Base-by-base conservation (phyloP, 75 land plant genomes). In the Picea sitchensis region DNA sequence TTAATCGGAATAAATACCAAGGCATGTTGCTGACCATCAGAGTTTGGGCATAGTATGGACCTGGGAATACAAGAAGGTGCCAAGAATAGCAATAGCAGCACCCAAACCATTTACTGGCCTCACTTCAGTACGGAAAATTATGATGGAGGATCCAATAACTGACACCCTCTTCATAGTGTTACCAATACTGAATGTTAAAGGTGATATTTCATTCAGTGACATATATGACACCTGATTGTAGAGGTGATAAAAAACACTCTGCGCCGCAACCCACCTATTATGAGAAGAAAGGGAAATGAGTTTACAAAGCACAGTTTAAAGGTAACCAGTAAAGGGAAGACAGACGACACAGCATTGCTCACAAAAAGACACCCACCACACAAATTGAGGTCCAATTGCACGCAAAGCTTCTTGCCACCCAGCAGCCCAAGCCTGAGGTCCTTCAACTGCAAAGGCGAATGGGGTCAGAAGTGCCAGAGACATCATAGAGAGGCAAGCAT, bases 31-130 rank as follows among this genome's bases (percentile, higher is more conserved):
- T 41, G 44, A 41, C 44, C 4, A 4, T 41, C 44, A 41, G 44
- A 41, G 56, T 9, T 51, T 51, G 12, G 56, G 56, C 56, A 51
- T 51, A 62, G 64, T n/a, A 20, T 62, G n/a, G 5, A 91, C 95
- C 95, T 94, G 96, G 4, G 96, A 94, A 74, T 94, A 94, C 65
- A 94, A 69, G 78, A 94, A 94, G 32, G 96, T 94, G 21, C 96
- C 96, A 14, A 92, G 73, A 51, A 93, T 82, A 20, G 95, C 94
- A 59, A 93, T 83, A 21, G 95, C 94, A 58, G 95, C 94, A 77
- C 95, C 95, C 54, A 91, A 78, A 65, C 92, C 95, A 69, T 93
- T 93, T 86, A 93, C 61, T 60, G 95, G 90, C 44, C 83, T 86
- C 68, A 93, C 87, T 20, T 86, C 85, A 9, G 94, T 93, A 77